Conservation (phyloP, 257 asterid species). For the Solanum lycopersicoides region DNA sequence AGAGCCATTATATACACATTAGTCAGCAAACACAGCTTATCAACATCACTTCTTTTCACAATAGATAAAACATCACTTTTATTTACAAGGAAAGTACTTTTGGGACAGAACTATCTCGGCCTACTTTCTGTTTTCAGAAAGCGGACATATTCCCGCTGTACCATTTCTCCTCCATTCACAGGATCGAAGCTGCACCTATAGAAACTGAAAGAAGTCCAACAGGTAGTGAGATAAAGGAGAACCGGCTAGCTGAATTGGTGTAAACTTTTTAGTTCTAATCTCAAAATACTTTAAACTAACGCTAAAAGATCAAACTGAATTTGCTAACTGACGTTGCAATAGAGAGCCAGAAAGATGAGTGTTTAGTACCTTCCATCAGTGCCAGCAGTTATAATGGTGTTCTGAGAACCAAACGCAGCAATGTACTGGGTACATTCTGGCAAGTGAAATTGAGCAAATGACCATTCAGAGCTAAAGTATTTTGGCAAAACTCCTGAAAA, state of each 20-base stretch:
- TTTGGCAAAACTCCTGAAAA: constrained; percentile 76
- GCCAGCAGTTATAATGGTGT: constrained; percentile 52
- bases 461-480: constrained; percentile 97
- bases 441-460: constrained; percentile 87
- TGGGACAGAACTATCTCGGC: constrained; percentile 15
- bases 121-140: constrained; percentile 60
- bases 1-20: neutral
- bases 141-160: constrained; percentile 58
- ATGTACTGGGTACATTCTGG: constrained; percentile 60
- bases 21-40: neutral
- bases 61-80: neutral
- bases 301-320: neutral
- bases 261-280: neutral
- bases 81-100: neutral
- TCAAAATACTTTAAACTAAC: neutral
- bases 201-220: constrained; percentile 34
- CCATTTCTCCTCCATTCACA: constrained; percentile 80
- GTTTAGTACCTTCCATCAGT: constrained; percentile 73
- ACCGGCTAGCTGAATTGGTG: neutral
- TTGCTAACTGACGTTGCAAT: neutral
- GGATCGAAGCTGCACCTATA: constrained; percentile 81
- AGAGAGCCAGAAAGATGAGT: neutral
- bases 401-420: constrained; percentile 74
- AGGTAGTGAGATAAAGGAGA: neutral
- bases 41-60: neutral